A percentile compares a stretch with the other conserved stretches of the same genome.
Evolutionary conservation across 2,329 filamentous ascomycete species (phyloP).

Genomic region (Trichoderma brevicompactum): DNA sequence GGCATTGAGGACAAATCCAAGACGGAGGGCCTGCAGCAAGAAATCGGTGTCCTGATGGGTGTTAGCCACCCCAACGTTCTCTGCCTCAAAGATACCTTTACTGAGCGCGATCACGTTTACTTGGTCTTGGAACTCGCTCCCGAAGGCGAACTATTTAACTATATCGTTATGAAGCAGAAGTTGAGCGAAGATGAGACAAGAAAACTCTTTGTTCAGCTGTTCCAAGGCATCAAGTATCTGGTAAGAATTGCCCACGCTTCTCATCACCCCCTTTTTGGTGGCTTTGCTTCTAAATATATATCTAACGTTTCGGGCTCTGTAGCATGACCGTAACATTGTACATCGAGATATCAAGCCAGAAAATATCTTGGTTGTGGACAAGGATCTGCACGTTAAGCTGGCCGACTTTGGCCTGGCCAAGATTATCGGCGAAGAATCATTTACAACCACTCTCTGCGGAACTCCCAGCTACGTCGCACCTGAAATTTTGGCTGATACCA

Average conservation of each 20-base stretch:
- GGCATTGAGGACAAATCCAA: conserved; percentile 84
- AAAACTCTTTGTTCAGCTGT: conserved; percentile 87
- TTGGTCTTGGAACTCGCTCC: conserved; percentile 87
- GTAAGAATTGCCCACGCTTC: conserved; percentile 56
- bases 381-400: conserved; percentile 83
- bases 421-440: conserved; percentile 97
- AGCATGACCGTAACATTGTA: conserved; percentile 97
- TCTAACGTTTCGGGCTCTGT: neutral
- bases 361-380: conserved; percentile 89
- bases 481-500: conserved; percentile 84
- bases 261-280: neutral
- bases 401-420: conserved; percentile 97
- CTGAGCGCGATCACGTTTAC: conserved; percentile 88
- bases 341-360: conserved; percentile 98
- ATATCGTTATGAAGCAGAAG: conserved; percentile 89
- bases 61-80: conserved; percentile 93
- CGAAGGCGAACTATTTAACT: conserved; percentile 95
- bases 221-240: conserved; percentile 92
- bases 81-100: conserved; percentile 93
- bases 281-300: neutral
- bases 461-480: conserved; percentile 98
- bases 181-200: conserved; percentile 82
- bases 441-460: conserved; percentile 93
- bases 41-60: conserved; percentile 96
- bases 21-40: conserved; percentile 85